Base-by-base conservation (phyloP, 2,329 filamentous ascomycete genomes). In the Apiospora pterosperma region DNA sequence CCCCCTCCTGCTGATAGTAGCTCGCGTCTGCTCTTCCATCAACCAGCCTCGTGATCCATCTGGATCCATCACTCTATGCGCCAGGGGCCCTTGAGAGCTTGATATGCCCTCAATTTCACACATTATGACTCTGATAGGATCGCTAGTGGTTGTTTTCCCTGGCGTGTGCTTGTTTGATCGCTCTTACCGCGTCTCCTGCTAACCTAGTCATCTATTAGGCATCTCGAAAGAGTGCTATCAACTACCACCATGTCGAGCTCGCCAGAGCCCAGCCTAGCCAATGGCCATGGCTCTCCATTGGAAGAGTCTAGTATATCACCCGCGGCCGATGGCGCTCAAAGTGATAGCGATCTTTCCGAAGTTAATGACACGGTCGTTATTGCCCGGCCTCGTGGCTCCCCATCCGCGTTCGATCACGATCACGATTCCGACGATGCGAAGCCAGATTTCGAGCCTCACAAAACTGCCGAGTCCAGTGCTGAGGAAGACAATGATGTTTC, bases 321-420 rank as follows among this genome's bases (percentile, higher is more conserved):
- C 63, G 73, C 67, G 63, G 66, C 77, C 63, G 73, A 79, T 68
- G 76, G 78, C 67, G 78, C 76, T 65, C 73, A 84, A 67, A 91
- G 85, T 78, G 92, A 93, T 72, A 92, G 88, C 83, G 92, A 93
- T 71, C 84, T 91, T 66, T 93, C 92, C 72, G 91, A 96, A 73
- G 82, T 86, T 71, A 85, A 86, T 74, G 86, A 90, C 72, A 83
- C 81, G 69, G 80, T 81, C 72, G 80, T 83, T 63, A 55, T 55
- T 55, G 80, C 68, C 75, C 79, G 73, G 77, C 79, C 74, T 67
- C 82, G 82, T 68, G 75, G 79, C 42, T 76, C 77, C 63, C 74
- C 78, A 48, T 81, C 83, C 59, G 77, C 80, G 64, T 81, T 83
- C 59, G 77, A 80, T 64, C 77, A 72, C 64, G 72, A 72, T 42